phyloP scores from a whole-genome alignment of 2,329 filamentous ascomycete genomes.

The Herpotrichia juniperi region DNA sequence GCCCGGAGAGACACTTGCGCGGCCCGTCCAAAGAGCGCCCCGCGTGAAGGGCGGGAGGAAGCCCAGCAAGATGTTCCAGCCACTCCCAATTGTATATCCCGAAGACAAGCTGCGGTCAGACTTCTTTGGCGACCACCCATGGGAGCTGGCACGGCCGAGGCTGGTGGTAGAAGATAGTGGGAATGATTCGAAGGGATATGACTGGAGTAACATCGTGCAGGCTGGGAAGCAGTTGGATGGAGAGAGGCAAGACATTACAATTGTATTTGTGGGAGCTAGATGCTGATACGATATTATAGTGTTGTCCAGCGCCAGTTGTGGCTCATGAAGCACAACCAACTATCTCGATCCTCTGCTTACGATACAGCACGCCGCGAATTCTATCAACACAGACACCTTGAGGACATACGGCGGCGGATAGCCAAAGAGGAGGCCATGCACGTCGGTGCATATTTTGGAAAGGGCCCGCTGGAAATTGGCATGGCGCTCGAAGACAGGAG shows the following conservation, averaged over 20 bases:
- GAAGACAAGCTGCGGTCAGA: slow-evolving; percentile 81
- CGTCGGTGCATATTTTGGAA: slow-evolving; percentile 88
- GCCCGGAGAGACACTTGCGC: slow-evolving; percentile 64
- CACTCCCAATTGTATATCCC: slow-evolving; percentile 76
- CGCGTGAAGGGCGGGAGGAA: slow-evolving; percentile 56
- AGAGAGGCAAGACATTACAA: slow-evolving; percentile 68
- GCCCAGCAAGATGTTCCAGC: slow-evolving; percentile 79
- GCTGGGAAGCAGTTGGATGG: slow-evolving; percentile 78
- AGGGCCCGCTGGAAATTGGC: slow-evolving; percentile 73
- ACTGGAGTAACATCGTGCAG: slow-evolving; percentile 84
- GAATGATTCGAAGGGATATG: slow-evolving; percentile 73
- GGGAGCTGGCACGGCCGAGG: slow-evolving; percentile 90
- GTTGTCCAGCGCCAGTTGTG: slow-evolving; percentile 91
- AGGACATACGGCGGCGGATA: slow-evolving; percentile 82
- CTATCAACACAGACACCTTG: slow-evolving; percentile 79
- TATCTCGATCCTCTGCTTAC: slow-evolving; percentile 75
- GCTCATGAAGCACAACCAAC: slow-evolving; percentile 66
- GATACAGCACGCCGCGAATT: slow-evolving; percentile 88
- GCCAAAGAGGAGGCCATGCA: slow-evolving; percentile 86
- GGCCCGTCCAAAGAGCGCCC: slow-evolving; percentile 57
- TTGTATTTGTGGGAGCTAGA: slow-evolving; percentile 5
- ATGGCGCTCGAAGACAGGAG: slow-evolving; percentile 81
- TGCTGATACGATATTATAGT: slow-evolving; percentile 55
- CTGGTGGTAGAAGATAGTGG: slow-evolving; percentile 86
- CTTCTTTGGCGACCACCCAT: slow-evolving; percentile 95